These are phyloP conservation scores for Obelidium mucronatum DNA, from an alignment of 192 early-diverging fungal genomes.

Conservation along the genomic window DNA sequence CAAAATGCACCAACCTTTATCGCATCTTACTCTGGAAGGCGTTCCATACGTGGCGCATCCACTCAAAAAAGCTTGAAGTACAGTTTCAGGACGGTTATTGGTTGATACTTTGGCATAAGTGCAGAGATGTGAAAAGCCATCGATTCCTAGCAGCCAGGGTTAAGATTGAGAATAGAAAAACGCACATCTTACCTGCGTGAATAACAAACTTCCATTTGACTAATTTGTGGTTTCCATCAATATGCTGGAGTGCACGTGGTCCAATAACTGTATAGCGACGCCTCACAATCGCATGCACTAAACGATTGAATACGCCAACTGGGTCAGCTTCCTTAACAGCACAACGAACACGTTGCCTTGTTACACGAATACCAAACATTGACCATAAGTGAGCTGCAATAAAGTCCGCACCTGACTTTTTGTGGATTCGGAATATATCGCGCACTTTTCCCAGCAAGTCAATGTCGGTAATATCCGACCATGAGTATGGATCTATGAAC, in stretches of 20 bases:
- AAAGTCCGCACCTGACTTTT: not conserved
- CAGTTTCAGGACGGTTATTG: not conserved
- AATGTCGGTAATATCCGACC: not conserved
- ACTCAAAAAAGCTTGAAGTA: not conserved
- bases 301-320: not conserved
- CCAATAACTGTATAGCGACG: not conserved
- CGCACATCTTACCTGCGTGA: not conserved
- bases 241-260: not conserved
- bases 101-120: not conserved
- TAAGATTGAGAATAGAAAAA: not conserved
- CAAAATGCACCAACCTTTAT: not conserved
- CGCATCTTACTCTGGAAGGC: not conserved
- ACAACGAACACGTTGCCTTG: not conserved
- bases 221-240: slow-evolving; percentile 4
- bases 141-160: not conserved
- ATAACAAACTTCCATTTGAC: not conserved
- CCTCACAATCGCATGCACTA: not conserved
- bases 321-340: not conserved
- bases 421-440: not conserved
- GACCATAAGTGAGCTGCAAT: not conserved
- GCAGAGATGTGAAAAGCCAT: not conserved
- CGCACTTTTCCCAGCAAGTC: not conserved
- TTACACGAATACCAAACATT: not conserved
- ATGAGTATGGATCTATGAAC: not conserved
- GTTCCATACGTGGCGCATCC: not conserved